Percentiles rank a stretch among this genome's conserved stretches.
These are phyloP conservation scores for Sarocladiaceae sp. DNA, from an alignment of 2,329 filamentous ascomycete genomes.

Conservation along the genomic window DNA sequence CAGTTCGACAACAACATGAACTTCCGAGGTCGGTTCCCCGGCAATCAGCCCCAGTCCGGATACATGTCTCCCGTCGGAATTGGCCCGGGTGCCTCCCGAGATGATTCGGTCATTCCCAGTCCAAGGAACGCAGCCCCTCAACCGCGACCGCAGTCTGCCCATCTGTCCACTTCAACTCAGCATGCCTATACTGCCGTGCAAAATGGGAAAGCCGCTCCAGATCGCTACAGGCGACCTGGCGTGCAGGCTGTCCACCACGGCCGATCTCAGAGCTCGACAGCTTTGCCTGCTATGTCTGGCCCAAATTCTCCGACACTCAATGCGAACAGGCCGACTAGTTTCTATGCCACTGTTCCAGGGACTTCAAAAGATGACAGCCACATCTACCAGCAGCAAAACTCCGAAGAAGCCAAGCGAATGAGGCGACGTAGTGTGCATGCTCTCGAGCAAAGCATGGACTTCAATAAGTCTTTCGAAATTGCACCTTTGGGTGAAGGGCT, in stretches of 20 bases:
- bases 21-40: conserved; percentile 15
- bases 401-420: conserved; percentile 69
- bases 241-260: conserved; percentile 33
- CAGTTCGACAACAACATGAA: conserved; percentile 17
- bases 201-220: conserved; percentile 49
- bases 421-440: conserved; percentile 78
- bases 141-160: conserved; percentile 37
- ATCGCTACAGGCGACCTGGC: conserved; percentile 70
- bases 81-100: conserved; percentile 38
- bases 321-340: conserved; percentile 45
- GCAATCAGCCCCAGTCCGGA: conserved; percentile 13
- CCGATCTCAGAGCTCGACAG: conserved; percentile 29
- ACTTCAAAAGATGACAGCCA: conserved; percentile 62
- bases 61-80: conserved; percentile 26
- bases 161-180: conserved; percentile 34
- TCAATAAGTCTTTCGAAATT: conserved; percentile 13
- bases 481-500: conserved; percentile 6
- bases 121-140: conserved; percentile 33
- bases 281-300: conserved; percentile 20
- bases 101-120: conserved; percentile 43
- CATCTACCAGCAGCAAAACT: conserved; percentile 43
- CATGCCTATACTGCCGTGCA: conserved; percentile 37
- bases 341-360: conserved; percentile 42
- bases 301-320: conserved; percentile 25
- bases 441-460: conserved; percentile 28